Evolutionary conservation across 2,329 filamentous ascomycete genomes (phyloP), one percentile per base, ranked within the genome.

Genomic region (Leptodontidium sp.): DNA sequence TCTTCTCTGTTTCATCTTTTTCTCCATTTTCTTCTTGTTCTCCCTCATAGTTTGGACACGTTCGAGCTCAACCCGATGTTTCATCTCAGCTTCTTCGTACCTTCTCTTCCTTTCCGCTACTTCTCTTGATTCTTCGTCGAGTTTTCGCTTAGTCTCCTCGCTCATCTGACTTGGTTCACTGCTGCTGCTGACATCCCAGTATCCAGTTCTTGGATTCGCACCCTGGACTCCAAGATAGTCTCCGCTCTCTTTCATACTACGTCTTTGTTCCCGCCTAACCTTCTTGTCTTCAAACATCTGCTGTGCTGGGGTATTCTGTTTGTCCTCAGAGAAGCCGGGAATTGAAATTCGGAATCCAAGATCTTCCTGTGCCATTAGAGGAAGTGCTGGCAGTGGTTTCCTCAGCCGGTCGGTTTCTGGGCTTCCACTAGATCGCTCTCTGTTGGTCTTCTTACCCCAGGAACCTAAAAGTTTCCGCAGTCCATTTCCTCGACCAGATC

Each of bases 191-290:
- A 84, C 77, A 67, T 88, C 84, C 61, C 84, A 82, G 70, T 84
- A 79, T 5, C 87, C 86, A 0, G 87, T 88, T 52, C 82, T 78
- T 0, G 87, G 87, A 73, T 89, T 88, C 64, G 86, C 80, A 3
- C 87, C 87, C 68, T 87, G 86, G 1, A 88, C 84, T 1, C 86
- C 87, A 0, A 89, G 81, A 73, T 84, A 89, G 75, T 90, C 87
- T 4, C 86, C 86, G 65, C 84, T 87, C 65, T 84, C 82, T 69
- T 84, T 86, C 65, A 88, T 79, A 50, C 76, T 82, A 55, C 81
- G 81, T 6, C 86, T 82, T 45, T 81, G 78, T 17, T 76, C 78
- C n/a, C 81, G 69, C 26, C 64, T 65, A 9, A 45, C 61, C 24
- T 71, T 73, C 47, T 72, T 75, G 7, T 71, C 62, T 2, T 73